phyloP scores from a whole-genome alignment of 2,329 filamentous ascomycete species.

The Aspergillus fumigatus region DNA sequence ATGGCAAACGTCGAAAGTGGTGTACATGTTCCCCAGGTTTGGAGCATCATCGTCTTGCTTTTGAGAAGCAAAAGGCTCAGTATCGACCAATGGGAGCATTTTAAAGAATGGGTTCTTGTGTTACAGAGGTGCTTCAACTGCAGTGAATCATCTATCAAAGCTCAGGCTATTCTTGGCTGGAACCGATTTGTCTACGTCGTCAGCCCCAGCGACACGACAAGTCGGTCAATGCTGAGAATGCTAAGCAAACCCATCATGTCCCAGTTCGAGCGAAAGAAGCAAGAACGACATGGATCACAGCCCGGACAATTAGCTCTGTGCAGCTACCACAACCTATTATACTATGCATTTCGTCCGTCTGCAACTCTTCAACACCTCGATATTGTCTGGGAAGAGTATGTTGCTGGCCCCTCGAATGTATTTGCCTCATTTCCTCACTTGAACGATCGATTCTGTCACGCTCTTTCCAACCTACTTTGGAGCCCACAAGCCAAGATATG shows the following conservation, averaged over 20 bases:
- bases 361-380: conserved; percentile 64
- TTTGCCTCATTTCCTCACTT: conserved; percentile 49
- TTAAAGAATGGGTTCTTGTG: conserved; percentile 69
- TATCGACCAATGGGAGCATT: conserved; percentile 65
- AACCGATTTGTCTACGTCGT: conserved; percentile 75
- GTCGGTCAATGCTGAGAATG: conserved; percentile 54
- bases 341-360: conserved; percentile 74
- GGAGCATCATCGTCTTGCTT: conserved; percentile 77
- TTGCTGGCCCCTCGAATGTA: conserved; percentile 58
- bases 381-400: conserved; percentile 70
- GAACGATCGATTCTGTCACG: conserved; percentile 58
- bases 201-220: conserved; percentile 57
- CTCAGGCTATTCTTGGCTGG: conserved; percentile 80
- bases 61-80: conserved; percentile 59
- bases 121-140: conserved; percentile 83
- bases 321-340: conserved; percentile 74
- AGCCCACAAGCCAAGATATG: conserved; percentile 55
- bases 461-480: conserved; percentile 67
- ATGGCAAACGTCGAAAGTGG: conserved; percentile 56
- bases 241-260: conserved; percentile 65
- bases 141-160: conserved; percentile 63
- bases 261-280: conserved; percentile 63
- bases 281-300: conserved; percentile 45
- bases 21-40: conserved; percentile 75
- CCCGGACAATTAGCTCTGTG: conserved; percentile 59